A percentile compares a stretch with the other conserved stretches of the same genome.
Evolutionary conservation across 108 stramenopile genomes (phyloP).

Genomic region (Pseudonitzschia pungens): DNA sequence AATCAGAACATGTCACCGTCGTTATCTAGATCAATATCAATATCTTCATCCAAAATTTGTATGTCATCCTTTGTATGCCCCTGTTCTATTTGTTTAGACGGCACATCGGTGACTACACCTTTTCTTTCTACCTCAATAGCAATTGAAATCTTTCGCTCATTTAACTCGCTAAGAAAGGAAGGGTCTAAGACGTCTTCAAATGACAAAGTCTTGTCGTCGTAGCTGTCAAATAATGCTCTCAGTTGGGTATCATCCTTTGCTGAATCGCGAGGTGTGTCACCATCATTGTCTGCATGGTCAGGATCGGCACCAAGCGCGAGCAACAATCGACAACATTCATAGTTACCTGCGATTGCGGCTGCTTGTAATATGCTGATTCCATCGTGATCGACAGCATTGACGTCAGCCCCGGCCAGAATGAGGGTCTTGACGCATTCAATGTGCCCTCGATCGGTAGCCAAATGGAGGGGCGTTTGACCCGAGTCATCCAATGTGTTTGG

Average conservation of each 20-base stretch:
- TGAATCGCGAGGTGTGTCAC: conserved; percentile 69
- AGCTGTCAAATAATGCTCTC: not conserved
- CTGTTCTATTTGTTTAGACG: not conserved
- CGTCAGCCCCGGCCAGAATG: conserved; percentile 62
- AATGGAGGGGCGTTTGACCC: conserved; percentile 79
- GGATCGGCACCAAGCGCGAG: conserved; percentile 73
- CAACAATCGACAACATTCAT: conserved; percentile 54
- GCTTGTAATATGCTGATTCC: conserved; percentile 78
- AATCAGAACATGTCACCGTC: conserved; percentile 20
- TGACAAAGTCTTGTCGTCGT: not conserved
- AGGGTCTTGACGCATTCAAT: conserved; percentile 59
- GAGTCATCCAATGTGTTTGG: conserved; percentile 52
- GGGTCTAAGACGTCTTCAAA: not conserved
- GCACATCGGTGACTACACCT: not conserved
- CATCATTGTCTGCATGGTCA: conserved; percentile 75
- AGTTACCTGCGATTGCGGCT: conserved; percentile 72
- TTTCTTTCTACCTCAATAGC: not conserved
- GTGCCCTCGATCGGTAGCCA: conserved; percentile 72
- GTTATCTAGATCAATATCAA: conserved; percentile 1
- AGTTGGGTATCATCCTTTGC: conserved; percentile 54
- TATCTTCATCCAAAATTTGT: not conserved
- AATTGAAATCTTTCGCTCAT: not conserved
- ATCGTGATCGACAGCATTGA: conserved; percentile 68
- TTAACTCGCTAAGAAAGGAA: not conserved
- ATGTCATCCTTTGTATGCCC: conserved; percentile 1